Evolutionary conservation across 495 filamentous ascomycete genomes (phyloP), one percentile per base, ranked within the genome.

Genomic region (Trichoderma orchidacearum): DNA sequence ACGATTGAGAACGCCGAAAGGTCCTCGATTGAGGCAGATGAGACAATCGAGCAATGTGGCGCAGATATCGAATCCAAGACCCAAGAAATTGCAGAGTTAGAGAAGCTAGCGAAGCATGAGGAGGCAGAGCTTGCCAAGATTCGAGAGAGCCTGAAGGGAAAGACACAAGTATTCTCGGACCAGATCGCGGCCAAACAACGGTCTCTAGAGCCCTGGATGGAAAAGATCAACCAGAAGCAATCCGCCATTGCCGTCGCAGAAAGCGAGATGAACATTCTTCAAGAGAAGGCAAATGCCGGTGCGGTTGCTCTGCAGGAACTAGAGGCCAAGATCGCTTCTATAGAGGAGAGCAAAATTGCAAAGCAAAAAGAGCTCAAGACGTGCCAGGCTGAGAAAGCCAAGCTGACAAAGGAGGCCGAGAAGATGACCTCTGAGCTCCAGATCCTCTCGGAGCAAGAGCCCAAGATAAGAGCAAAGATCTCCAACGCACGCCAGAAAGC

Each of bases 191-290:
- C 77, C 1, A 96, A 95, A 70, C 93, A 98, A 62, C 95, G 94
- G 71, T 85, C 87, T 2, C 78, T 98, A 8, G 92, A 96, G 72
- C 93, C 93, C 0, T 98, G 92, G 92, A 91, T 89, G 56, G 89
- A 87, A 52, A 95, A 90, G 71, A 90, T 98, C 73, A 97, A 95
- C 64, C 81, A 93, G 66, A 97, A 95, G 67, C 86, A 89, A 61
- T 95, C 90, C 2, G 81, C 87, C 8, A 92, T 96, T 63, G 92
- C 93, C 13, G 90, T 98, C 28, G 89, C 93, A 3, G 87, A 95
- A 66, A 92, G 87, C 66, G 93, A 98, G 69, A 80, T 96, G 54
- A 84, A 93, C 50, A 96, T 98, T 58, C 74, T 97, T 3, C 79
- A 82, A 27, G 92, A 97, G 66, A 87, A 86, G 60, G 85, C 86